Base-by-base conservation (phyloP, 805 yeast species). In the Zygosaccharomyces kombuchaensis region DNA sequence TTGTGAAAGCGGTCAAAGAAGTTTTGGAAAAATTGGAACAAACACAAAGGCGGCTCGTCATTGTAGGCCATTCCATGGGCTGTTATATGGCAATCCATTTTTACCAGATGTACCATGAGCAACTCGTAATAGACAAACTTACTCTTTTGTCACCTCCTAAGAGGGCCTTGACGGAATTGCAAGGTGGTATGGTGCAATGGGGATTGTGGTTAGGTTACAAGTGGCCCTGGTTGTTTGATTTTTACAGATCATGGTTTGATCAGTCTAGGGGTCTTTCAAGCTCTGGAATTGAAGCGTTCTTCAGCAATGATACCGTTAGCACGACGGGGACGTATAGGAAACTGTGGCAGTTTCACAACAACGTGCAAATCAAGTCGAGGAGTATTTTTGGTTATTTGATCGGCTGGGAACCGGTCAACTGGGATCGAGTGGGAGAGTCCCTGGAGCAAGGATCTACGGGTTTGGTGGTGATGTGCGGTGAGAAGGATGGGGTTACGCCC, bases 1-100 rank as follows among this genome's bases (percentile, higher is more conserved):
- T 49, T 10, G 47, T 49, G 49, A 2, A 35, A 40, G 12, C 54
- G 47, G 43, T 55, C 48, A 12, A 22, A 45, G 36, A 43, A 23
- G 23, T 43, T 27, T n/a, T 34, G 17, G 22, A 22, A 14, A 29
- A 38, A 19, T 32, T 40, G 9, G 16, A 14, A 31, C 22, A 43
- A 54, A 19, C 17, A 54, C 36, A 37, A 38, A n/a, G 19, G 16
- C 13, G 39, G 51, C 30, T 45, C 45, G 9, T 34, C 45, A 3
- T 38, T 9, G 34, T 26, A 4, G 90, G 88, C 13, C 93, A 84
- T 65, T 83, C 90, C 2, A 80, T 82, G 81, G 95, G 91, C 4
- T 73, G 86, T 6, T 77, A 74, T 47, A 58, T 84, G 23, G 65
- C 76, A 2, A 63, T 76, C 8, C 77, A 76, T 48, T 62, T 78